A percentile compares a stretch with the other conserved stretches of the same genome.
Evolutionary conservation across 2,329 filamentous ascomycete species (phyloP).

Genomic region (Sporothrix pallida): DNA sequence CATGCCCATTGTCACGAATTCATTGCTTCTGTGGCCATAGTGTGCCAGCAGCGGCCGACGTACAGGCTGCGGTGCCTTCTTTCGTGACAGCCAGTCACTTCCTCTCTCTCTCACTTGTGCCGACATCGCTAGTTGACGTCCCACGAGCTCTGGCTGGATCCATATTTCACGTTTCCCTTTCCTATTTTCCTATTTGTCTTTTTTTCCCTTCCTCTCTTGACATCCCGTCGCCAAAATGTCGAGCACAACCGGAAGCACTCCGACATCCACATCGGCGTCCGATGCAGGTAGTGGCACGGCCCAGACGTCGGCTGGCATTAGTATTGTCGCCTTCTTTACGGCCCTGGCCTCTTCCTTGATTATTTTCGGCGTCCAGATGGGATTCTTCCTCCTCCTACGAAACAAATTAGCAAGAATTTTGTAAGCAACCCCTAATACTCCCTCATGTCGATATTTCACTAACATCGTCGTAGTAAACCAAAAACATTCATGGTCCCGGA

Average conservation of each 20-base stretch:
- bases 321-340: constrained; percentile 65
- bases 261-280: constrained; percentile 32
- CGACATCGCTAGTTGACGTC: constrained; percentile 6
- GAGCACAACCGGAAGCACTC: constrained; percentile 31
- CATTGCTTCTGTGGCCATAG: constrained; percentile 1
- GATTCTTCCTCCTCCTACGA: constrained; percentile 76
- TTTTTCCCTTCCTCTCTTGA: neutral
- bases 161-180: neutral
- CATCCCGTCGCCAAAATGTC: constrained; percentile 30
- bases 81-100: neutral
- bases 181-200: neutral
- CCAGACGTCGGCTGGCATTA: constrained; percentile 50
- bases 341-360: constrained; percentile 67
- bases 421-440: constrained; percentile 53
- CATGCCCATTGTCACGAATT: neutral
- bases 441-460: constrained; percentile 30
- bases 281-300: constrained; percentile 36
- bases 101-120: neutral
- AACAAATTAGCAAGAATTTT: constrained; percentile 83
- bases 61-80: neutral
- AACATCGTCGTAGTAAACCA: constrained; percentile 63
- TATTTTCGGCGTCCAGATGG: constrained; percentile 67
- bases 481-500: constrained; percentile 87
- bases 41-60: constrained; percentile 22
- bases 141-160: constrained; percentile 11